Conservation (phyloP, 257 asterid genomes). For the Thymus quinquecostatus region DNA sequence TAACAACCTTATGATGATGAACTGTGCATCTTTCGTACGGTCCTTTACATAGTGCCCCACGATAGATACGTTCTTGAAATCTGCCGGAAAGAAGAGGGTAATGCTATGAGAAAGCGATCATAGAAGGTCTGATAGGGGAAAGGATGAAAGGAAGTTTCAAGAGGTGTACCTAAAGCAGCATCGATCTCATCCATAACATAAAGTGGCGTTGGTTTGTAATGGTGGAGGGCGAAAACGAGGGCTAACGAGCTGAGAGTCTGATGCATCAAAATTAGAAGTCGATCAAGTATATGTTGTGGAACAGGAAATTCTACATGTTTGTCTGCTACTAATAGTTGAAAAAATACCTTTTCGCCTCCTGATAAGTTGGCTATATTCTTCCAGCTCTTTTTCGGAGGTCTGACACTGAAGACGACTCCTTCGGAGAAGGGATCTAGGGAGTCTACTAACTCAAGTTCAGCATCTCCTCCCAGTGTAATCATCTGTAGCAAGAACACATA, state of each 20-base stretch:
- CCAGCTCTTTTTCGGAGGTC: slow-evolving; percentile 99
- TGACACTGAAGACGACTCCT: slow-evolving; percentile 95
- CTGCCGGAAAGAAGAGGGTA: slow-evolving; percentile 36
- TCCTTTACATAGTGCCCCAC: slow-evolving; percentile 99
- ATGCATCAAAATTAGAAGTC: slow-evolving; percentile 21
- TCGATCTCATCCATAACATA: slow-evolving; percentile 98
- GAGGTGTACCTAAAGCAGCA: slow-evolving; percentile 82
- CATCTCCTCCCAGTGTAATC: slow-evolving; percentile 99
- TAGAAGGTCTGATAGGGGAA: background rate
- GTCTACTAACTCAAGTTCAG: slow-evolving; percentile 94
- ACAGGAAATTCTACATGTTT: background rate
- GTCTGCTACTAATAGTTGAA: background rate
- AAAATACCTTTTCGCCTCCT: slow-evolving; percentile 93
- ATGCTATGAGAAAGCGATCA: background rate
- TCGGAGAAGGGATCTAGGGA: slow-evolving; percentile 98
- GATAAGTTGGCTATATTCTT: slow-evolving; percentile 95
- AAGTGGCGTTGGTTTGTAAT: slow-evolving; percentile 97
- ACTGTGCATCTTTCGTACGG: slow-evolving; percentile 98
- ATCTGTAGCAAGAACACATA: slow-evolving; percentile 53
- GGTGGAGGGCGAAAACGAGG: slow-evolving; percentile 98
- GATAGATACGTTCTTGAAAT: slow-evolving; percentile 95
- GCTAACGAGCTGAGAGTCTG: slow-evolving; percentile 98
- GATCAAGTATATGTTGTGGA: background rate
- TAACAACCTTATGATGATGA: slow-evolving; percentile 83
- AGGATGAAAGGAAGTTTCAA: background rate